These are phyloP conservation scores for Scolecobasidium constrictum DNA, from an alignment of 2,329 filamentous ascomycete genomes.

Conservation along the genomic window DNA sequence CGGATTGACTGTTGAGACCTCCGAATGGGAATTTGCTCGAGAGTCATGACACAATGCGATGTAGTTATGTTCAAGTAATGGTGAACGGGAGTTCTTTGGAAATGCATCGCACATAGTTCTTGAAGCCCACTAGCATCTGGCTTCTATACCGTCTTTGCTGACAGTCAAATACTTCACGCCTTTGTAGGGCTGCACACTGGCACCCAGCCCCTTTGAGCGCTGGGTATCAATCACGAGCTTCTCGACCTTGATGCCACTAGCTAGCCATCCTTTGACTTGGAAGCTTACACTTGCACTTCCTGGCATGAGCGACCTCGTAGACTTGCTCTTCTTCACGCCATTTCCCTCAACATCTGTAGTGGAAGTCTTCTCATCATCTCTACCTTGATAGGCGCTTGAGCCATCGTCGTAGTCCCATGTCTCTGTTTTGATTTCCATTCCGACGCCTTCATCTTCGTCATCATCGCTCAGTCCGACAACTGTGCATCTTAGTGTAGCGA, in stretches of 20 bases:
- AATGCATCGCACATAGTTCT: no score
- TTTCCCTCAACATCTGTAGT: slow-evolving; percentile 14
- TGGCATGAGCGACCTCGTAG: slow-evolving; percentile 41
- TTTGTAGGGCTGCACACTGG: slow-evolving; percentile 89
- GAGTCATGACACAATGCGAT: no score
- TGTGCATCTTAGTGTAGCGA: slow-evolving; percentile 68
- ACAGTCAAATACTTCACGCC: slow-evolving; percentile 93
- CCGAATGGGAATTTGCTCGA: slow-evolving; percentile 47
- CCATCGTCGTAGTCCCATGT: slow-evolving; percentile 14
- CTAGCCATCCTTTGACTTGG: slow-evolving; percentile 50
- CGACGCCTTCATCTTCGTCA: slow-evolving; percentile 27
- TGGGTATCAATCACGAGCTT: slow-evolving; percentile 54
- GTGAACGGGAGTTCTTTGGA: no score
- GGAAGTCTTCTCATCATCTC: slow-evolving; percentile 19
- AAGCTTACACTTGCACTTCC: slow-evolving; percentile 35
- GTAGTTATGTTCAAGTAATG: no score
- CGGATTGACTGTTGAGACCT: slow-evolving; percentile 51
- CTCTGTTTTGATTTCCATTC: slow-evolving; percentile 11
- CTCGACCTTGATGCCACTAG: slow-evolving; percentile 54
- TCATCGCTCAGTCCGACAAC: slow-evolving; percentile 54
- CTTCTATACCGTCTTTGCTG: slow-evolving; percentile 44
- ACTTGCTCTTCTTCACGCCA: slow-evolving; percentile 20
- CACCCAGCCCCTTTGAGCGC: slow-evolving; percentile 74
- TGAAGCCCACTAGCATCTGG: slow-evolving; percentile 31
- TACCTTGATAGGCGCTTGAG: slow-evolving; percentile 18